These are phyloP conservation scores for Tetrahymena thermophila DNA, from an alignment of 73 alveolate species.

Conservation along the genomic window DNA sequence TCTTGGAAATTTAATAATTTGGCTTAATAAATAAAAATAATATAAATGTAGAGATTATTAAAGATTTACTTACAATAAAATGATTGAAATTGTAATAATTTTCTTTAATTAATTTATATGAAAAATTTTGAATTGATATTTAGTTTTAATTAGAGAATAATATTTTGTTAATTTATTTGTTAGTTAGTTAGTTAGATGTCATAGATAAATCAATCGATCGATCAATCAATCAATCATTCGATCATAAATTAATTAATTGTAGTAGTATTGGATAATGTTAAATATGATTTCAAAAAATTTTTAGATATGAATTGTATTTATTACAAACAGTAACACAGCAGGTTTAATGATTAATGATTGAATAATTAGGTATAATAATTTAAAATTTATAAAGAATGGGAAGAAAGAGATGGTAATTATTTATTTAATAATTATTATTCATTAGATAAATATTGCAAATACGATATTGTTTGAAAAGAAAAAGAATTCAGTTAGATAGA, in stretches of 20 bases:
- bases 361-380: not conserved
- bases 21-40: too few relatives aligned
- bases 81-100: too few relatives aligned
- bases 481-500: not conserved
- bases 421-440: not conserved
- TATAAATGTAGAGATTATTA: too few relatives aligned
- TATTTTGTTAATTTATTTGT: too few relatives aligned
- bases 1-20: too few relatives aligned
- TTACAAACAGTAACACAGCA: not conserved
- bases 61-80: too few relatives aligned
- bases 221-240: too few relatives aligned
- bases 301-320: not conserved
- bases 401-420: not conserved
- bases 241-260: not conserved
- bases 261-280: not conserved
- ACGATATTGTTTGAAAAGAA: not conserved
- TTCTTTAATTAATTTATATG: not conserved
- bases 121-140: not conserved
- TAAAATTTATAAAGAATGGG: not conserved
- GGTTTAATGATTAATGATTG: not conserved
- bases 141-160: not conserved
- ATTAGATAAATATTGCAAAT: not conserved
- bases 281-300: too few relatives aligned
- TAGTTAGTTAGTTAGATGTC: not conserved
- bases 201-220: too few relatives aligned